Conservation (phyloP, 2,329 filamentous ascomycete genomes). For the Phoma sp. region DNA sequence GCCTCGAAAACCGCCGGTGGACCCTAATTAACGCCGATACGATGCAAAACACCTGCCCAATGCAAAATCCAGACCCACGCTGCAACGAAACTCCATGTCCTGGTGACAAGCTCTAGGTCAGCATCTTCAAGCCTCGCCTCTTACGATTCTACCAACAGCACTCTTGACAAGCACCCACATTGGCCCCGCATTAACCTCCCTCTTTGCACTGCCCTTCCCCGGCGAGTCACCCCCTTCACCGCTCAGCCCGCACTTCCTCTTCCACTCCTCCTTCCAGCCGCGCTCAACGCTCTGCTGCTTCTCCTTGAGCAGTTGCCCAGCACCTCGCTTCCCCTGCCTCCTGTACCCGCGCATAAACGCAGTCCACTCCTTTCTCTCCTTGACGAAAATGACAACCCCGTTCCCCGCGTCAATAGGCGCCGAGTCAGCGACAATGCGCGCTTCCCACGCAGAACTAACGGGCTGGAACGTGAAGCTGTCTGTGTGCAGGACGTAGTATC, state of each 20-base stretch:
- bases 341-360: conserved; percentile 34
- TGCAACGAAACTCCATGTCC: conserved; percentile 1
- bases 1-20: conserved; percentile 14
- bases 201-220: conserved; percentile 19
- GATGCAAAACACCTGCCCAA: conserved; percentile 19
- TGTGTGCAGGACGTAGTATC: conserved; percentile 35
- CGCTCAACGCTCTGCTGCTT: conserved; percentile 32
- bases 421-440: conserved; percentile 29
- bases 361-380: conserved; percentile 33
- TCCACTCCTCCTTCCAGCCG: conserved; percentile 34
- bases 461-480: conserved; percentile 28
- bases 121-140: conserved; percentile 29
- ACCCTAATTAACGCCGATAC: conserved; percentile 14
- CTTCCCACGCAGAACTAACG: conserved; percentile 31
- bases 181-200: conserved; percentile 33
- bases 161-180: conserved; percentile 40
- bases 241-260: conserved; percentile 31
- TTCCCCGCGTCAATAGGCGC: conserved; percentile 36
- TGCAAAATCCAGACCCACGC: conserved; percentile 17
- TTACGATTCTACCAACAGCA: conserved; percentile 32
- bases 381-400: conserved; percentile 34
- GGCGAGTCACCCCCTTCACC: conserved; percentile 16
- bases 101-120: not conserved
- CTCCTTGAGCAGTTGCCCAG: conserved; percentile 29
- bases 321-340: conserved; percentile 28